Conservation (phyloP, 108 stramenopile genomes). For the Mediolabrus comicus region DNA sequence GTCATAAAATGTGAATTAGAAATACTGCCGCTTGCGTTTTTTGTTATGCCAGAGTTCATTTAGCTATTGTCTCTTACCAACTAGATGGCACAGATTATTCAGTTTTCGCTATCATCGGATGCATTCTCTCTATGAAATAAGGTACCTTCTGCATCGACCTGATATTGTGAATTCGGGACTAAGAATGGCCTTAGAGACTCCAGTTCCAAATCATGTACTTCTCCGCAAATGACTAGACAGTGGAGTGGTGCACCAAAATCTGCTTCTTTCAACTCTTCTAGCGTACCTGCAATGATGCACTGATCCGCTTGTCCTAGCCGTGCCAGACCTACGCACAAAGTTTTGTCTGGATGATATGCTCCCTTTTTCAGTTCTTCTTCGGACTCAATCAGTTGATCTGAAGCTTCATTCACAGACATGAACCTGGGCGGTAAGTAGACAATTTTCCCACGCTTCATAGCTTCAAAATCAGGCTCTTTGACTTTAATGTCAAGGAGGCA, state of each 20-base stretch:
- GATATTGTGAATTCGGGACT: constrained; percentile 63
- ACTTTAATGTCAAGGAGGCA: constrained; percentile 97
- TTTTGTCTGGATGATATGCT: constrained; percentile 63
- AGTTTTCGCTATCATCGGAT: not conserved
- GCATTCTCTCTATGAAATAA: constrained; percentile 17
- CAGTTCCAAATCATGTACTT: constrained; percentile 91
- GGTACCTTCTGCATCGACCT: constrained; percentile 45
- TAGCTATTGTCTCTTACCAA: not conserved
- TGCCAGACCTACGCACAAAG: constrained; percentile 91
- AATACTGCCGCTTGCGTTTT: no score
- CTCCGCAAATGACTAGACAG: constrained; percentile 93
- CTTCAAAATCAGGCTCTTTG: constrained; percentile 98
- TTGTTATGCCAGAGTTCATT: no score
- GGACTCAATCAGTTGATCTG: constrained; percentile 92
- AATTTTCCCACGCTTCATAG: constrained; percentile 88
- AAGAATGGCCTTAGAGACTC: constrained; percentile 77
- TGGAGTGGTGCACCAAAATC: constrained; percentile 97
- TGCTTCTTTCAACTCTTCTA: constrained; percentile 81
- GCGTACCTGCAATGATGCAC: constrained; percentile 88
- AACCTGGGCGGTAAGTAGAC: constrained; percentile 95
- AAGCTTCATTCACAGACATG: constrained; percentile 93
- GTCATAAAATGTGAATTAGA: not conserved
- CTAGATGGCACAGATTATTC: not conserved
- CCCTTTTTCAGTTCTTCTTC: constrained; percentile 67
- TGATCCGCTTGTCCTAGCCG: constrained; percentile 93